These are phyloP conservation scores for Letharia lupina DNA, from an alignment of 495 filamentous ascomycete species.

Conservation along the genomic window DNA sequence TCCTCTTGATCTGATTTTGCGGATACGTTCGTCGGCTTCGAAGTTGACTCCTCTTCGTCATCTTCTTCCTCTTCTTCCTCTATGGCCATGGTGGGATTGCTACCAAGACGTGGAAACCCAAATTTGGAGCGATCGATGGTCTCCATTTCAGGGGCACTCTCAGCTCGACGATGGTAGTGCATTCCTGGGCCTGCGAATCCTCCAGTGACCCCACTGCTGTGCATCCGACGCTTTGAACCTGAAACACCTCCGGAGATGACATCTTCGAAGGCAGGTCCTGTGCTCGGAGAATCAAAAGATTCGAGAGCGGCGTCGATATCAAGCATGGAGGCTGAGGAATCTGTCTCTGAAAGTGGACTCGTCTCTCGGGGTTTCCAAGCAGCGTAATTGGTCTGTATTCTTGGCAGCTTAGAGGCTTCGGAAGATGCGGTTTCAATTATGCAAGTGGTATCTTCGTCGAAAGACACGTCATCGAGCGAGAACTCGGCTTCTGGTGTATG, in stretches of 20 bases:
- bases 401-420: constrained; percentile 26
- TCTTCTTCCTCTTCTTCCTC: constrained; percentile 97
- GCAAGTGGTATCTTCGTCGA: constrained; percentile 47
- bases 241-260: constrained; percentile 50
- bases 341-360: constrained; percentile 43
- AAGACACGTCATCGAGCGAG: constrained; percentile 40
- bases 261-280: constrained; percentile 30
- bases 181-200: constrained; percentile 73
- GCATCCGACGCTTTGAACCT: constrained; percentile 65
- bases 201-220: constrained; percentile 73
- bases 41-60: constrained; percentile 60
- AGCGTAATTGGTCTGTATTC: constrained; percentile 30
- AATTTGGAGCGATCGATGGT: constrained; percentile 65
- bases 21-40: constrained; percentile 44
- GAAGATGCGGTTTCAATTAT: constrained; percentile 40
- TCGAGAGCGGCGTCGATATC: constrained; percentile 94
- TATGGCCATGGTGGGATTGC: constrained; percentile 64
- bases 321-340: constrained; percentile 67
- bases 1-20: constrained; percentile 34
- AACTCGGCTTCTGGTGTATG: constrained; percentile 22
- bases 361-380: constrained; percentile 39
- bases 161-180: constrained; percentile 72
- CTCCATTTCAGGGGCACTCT: constrained; percentile 84
- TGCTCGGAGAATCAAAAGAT: constrained; percentile 71
- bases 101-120: constrained; percentile 49